phyloP scores from a whole-genome alignment of 257 asterid species.

The Capsicum rhomboideum region DNA sequence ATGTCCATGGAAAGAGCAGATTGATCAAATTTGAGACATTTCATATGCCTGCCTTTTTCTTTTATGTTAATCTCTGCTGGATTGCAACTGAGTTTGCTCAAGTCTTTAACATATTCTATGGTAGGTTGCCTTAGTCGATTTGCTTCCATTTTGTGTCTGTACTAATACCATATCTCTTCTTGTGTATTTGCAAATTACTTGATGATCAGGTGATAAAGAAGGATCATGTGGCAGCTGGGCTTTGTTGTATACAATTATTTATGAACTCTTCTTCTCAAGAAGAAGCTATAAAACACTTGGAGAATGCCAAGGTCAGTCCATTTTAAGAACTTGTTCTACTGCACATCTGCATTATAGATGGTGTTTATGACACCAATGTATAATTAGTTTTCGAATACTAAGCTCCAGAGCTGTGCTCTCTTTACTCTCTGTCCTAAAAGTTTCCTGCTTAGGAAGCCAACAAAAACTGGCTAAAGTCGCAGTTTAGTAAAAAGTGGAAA shows the following conservation, averaged over 20 bases:
- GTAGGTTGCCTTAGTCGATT: neutral
- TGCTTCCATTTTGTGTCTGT: neutral
- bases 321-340: neutral
- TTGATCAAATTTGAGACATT: neutral
- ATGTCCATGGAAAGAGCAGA: neutral
- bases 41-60: neutral
- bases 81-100: neutral
- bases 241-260: slow-evolving; percentile 91
- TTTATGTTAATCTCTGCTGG: neutral
- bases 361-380: neutral
- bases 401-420: neutral
- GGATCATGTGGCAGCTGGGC: slow-evolving; percentile 94
- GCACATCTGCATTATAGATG: neutral
- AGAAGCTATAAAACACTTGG: slow-evolving; percentile 84
- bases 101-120: neutral
- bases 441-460: neutral
- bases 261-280: slow-evolving; percentile 93
- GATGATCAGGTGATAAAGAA: slow-evolving; percentile 76
- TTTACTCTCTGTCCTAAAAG: neutral
- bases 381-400: neutral
- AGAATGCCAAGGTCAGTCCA: slow-evolving; percentile 63
- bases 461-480: neutral
- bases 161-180: neutral
- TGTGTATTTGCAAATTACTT: slow-evolving; percentile 11
- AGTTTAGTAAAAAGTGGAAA: neutral